Conservation (phyloP, 805 yeast genomes). For the Saccharomycopsis guyanensis region DNA sequence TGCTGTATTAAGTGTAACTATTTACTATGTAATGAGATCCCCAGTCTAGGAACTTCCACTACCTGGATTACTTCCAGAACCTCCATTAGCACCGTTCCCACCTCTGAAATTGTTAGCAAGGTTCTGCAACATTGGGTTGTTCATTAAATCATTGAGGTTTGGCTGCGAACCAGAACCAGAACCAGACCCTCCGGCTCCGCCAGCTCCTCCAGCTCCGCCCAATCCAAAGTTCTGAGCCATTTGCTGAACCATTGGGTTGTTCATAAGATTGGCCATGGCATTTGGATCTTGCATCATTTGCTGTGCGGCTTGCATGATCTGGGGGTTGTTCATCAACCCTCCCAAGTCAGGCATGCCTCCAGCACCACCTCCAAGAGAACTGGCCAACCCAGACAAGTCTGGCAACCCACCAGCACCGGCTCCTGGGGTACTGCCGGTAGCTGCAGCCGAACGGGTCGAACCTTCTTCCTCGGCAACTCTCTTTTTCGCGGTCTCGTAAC, state of each 20-base stretch:
- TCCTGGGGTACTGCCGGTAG: slow-evolving; percentile 26
- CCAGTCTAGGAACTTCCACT: no score
- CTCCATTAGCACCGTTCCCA: slow-evolving; percentile 27
- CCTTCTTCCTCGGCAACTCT: slow-evolving; percentile 72
- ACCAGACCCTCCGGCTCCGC: slow-evolving; percentile 16
- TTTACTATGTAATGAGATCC: no score
- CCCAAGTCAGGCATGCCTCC: slow-evolving; percentile 69
- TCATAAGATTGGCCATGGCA: slow-evolving; percentile 66
- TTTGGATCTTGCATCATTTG: slow-evolving; percentile 80
- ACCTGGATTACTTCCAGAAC: slow-evolving; percentile 10
- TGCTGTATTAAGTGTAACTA: no score
- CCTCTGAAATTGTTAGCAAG: slow-evolving; percentile 70
- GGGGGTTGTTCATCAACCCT: slow-evolving; percentile 83
- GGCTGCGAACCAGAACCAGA: slow-evolving; percentile 34
- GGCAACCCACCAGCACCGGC: slow-evolving; percentile 50
- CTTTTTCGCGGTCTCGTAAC: slow-evolving; percentile 87
- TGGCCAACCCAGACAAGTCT: slow-evolving; percentile 52
- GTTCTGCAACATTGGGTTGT: slow-evolving; percentile 68
- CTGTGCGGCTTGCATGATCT: slow-evolving; percentile 82
- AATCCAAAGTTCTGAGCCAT: slow-evolving; percentile 76
- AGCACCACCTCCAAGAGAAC: slow-evolving; percentile 54
- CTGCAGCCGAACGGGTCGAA: slow-evolving; percentile 24
- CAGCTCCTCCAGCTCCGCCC: slow-evolving; percentile 49
- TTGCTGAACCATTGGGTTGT: slow-evolving; percentile 69
- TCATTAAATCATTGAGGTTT: slow-evolving; percentile 62